Evolutionary conservation across 2,329 filamentous ascomycete genomes (phyloP), one percentile per base, ranked within the genome.

Genomic region (Fusarium goolgardi): DNA sequence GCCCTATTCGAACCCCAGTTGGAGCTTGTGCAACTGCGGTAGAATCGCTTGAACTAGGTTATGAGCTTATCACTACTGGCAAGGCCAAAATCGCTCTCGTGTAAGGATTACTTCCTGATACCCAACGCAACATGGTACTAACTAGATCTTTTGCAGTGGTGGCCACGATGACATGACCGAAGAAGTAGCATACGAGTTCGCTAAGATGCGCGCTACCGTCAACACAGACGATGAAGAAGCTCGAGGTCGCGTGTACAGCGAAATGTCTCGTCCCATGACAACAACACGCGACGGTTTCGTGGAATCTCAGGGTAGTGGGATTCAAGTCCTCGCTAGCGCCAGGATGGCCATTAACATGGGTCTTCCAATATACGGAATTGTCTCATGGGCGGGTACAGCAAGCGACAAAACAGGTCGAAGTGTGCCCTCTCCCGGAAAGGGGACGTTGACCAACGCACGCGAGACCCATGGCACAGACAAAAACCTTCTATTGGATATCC

Each of bases 11-110:
- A 16, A 49, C 46, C 2, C 46, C 46, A 18, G 32, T 49, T 15
- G 32, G 46, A 15, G 46, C 46, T 6, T 49, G 46, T 9, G 46
- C 46, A 5, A 49, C 46, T 49, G 46, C 46, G 31, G 31, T 49
- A 25, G 46, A 49, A 37, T 49, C 46, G 10, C 21, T 49, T 9
- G 47, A 31, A 21, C 20, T 9, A 31, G 15, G 15, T 51, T 21
- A 31, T 5, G 15, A 18, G 6, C 10, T 31, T 16, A 8, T 39
- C 8, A 18, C n/a, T 40, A 18, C 18, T 25, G 46, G 16, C 2
- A 35, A 49, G 18, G 32, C 21, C 2, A 35, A 49, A 32, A 15
- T 49, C 18, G 18, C 21, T 15, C 21, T 49, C 2, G 21, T 27
- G 21, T 37, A 15, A 49, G 10, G 11, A 35, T n/a, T n/a, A 35